These are phyloP conservation scores for Lodderomyces elongisporus DNA, from an alignment of 1,139 yeast species.

Conservation along the genomic window DNA sequence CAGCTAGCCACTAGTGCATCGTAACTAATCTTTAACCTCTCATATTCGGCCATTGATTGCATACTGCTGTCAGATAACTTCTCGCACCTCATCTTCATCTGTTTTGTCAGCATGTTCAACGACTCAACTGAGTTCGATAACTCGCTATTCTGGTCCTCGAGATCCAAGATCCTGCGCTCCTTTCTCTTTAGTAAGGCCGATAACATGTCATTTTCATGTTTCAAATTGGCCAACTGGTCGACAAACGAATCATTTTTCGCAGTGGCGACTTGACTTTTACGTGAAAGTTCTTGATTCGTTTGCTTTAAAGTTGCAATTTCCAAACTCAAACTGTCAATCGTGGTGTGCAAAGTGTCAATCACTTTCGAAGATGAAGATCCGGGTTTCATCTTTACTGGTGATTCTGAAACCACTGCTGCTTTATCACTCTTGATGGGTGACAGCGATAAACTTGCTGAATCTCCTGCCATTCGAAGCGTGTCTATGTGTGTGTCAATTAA, in stretches of 20 bases:
- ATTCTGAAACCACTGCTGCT: too few species aligned
- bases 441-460: too few species aligned
- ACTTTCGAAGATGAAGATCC: constrained; percentile 24
- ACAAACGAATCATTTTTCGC: constrained; percentile 55
- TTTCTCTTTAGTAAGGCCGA: constrained; percentile 59
- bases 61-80: constrained; percentile 46
- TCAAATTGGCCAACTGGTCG: constrained; percentile 64
- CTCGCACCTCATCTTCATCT: constrained; percentile 45
- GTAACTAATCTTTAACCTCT: constrained; percentile 56
- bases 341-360: constrained; percentile 53
- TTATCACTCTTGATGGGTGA: not conserved
- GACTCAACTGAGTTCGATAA: constrained; percentile 41
- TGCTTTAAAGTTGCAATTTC: constrained; percentile 44
- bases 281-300: constrained; percentile 37
- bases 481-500: too few species aligned
- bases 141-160: constrained; percentile 52
- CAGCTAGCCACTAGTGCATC: constrained; percentile 58
- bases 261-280: constrained; percentile 43
- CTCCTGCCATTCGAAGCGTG: too few species aligned
- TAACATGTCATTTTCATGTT: constrained; percentile 67
- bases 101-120: constrained; percentile 42
- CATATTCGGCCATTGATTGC: constrained; percentile 47
- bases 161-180: constrained; percentile 57
- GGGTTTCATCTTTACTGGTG: not conserved
- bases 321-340: constrained; percentile 47